Evolutionary conservation across 2,329 filamentous ascomycete genomes (phyloP).

Genomic region (Paecilomyces sp.): DNA sequence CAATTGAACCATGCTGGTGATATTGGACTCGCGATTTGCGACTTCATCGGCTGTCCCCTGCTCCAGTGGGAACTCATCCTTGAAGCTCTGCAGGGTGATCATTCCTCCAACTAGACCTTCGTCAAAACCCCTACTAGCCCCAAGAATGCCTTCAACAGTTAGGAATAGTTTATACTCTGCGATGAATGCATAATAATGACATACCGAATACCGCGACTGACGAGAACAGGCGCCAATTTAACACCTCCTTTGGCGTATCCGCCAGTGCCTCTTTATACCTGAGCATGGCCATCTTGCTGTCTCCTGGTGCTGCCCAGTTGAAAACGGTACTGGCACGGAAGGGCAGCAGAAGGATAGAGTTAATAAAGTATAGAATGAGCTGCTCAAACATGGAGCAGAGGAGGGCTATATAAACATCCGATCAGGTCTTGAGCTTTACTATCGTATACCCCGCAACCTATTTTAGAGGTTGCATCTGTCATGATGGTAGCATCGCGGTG

Average conservation of each 20-base stretch:
- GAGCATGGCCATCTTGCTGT: conserved; percentile 43
- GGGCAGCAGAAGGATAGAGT: neutral
- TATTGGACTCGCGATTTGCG: conserved; percentile 67
- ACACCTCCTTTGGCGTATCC: conserved; percentile 60
- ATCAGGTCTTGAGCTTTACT: neutral
- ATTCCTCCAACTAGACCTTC: conserved; percentile 71
- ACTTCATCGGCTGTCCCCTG: conserved; percentile 46
- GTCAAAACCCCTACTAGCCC: conserved; percentile 70
- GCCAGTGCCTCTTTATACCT: conserved; percentile 47
- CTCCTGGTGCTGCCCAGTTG: neutral
- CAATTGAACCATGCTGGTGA: conserved; percentile 75
- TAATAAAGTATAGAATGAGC: neutral
- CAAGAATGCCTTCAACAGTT: conserved; percentile 50
- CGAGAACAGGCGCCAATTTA: conserved; percentile 76
- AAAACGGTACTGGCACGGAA: neutral
- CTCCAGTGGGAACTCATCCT: conserved; percentile 51
- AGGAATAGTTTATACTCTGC: neutral
- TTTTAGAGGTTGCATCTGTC: neutral
- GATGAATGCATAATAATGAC: neutral
- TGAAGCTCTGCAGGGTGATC: conserved; percentile 60
- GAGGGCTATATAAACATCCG: neutral
- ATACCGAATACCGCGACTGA: conserved; percentile 62
- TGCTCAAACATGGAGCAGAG: neutral
- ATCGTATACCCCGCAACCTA: neutral
- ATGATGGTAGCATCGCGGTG: neutral